Evolutionary conservation across 2,329 filamentous ascomycete genomes (phyloP).

Genomic region (Ophiostoma sp.): DNA sequence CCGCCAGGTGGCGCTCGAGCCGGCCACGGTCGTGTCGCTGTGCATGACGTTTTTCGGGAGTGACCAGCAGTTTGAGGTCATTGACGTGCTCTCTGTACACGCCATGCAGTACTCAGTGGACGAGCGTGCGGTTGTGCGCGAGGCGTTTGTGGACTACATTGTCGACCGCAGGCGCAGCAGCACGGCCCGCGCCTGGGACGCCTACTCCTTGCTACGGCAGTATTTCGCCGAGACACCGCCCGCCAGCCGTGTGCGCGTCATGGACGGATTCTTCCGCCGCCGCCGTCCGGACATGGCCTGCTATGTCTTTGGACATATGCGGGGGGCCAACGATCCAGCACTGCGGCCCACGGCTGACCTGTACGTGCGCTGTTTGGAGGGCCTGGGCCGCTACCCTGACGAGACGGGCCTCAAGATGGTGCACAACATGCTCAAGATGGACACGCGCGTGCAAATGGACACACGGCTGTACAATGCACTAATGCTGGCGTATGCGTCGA

Average conservation of each 20-base stretch:
- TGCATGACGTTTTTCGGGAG: conserved; percentile 71
- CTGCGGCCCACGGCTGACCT: conserved; percentile 70
- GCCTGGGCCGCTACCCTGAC: conserved; percentile 56
- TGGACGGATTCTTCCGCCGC: conserved; percentile 77
- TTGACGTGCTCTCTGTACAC: conserved; percentile 78
- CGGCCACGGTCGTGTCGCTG: conserved; percentile 73
- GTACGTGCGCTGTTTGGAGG: conserved; percentile 76
- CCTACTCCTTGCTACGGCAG: conserved; percentile 65
- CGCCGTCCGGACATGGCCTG: conserved; percentile 80
- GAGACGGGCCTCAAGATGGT: conserved; percentile 68
- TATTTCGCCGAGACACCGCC: conserved; percentile 67
- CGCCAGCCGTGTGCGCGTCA: conserved; percentile 66
- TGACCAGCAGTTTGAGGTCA: conserved; percentile 75
- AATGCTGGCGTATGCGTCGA: conserved; percentile 80
- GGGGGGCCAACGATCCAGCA: conserved; percentile 64
- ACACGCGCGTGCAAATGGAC: conserved; percentile 73
- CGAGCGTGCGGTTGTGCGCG: conserved; percentile 67
- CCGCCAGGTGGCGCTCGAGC: conserved; percentile 66
- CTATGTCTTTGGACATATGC: conserved; percentile 90
- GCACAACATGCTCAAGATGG: conserved; percentile 93
- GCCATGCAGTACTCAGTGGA: conserved; percentile 67
- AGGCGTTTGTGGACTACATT: conserved; percentile 68
- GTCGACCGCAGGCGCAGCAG: conserved; percentile 58
- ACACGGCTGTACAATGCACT: conserved; percentile 79
- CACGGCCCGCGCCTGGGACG: conserved; percentile 64